Base-by-base conservation (phyloP, 2,329 filamentous ascomycete genomes). In the Xylariaceae sp. region DNA sequence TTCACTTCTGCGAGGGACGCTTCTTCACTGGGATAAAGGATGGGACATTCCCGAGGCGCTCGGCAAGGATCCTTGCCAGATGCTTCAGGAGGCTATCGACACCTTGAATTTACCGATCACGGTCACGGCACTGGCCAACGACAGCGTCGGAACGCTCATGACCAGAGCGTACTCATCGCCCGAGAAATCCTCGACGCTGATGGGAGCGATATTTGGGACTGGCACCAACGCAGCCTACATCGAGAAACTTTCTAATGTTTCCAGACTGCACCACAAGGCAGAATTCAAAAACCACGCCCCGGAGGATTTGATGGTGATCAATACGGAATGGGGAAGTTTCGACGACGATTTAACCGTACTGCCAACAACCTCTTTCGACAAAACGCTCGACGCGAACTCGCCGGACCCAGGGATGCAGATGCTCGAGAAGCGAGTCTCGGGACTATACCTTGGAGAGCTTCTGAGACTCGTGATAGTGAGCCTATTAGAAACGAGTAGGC, bases 181-280 rank as follows among this genome's bases (percentile, higher is more conserved):
- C 9, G 81, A 80, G 19, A 80, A 81, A 63, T 79, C 79, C 0
- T 76, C 77, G 32, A 86, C 86, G 1, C 67, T 89, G 4, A 69
- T 89, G 2, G 86, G 86, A 30, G 85, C 83, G 24, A 90, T 90
- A 48, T 90, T 91, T 55, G 86, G 86, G 47, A 90, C 86, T 0
- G 86, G 86, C 32, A 89, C 85, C 47, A 90, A 90, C 59, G 86
- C 85, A 29, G 86, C 86, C 0, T 90, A 89, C 59, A 78, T 89
- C 22, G 87, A 90, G 68, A 83, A 83, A 60, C 66, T 88, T 13
- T 65, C 73, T 40, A 80, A 79, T 42, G 72, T 89, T 51, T 79
- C 70, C 32, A 89, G 88, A 64, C 63, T 62, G 3, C 42, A 44
- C 16, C 56, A 69, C 39, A 63, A 66, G 40, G 67, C 61, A 17